Percentiles rank a stretch among this genome's conserved stretches.
Conservation (phyloP, 139 green algal genomes). For the Asterochloris sp. region DNA sequence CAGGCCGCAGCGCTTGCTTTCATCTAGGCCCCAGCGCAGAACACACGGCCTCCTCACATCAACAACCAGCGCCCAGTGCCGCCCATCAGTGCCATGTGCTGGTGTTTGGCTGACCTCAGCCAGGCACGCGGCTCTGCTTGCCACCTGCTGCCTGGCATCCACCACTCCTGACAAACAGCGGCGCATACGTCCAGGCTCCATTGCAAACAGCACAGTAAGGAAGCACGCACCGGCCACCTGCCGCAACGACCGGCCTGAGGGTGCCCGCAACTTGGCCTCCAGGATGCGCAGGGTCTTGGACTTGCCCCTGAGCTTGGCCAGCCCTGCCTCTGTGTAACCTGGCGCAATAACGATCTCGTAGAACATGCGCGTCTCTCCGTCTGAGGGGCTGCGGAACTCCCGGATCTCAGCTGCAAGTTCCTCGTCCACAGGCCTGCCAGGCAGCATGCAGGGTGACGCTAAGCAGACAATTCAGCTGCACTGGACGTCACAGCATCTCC, state of each 20-base stretch:
- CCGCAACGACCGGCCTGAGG: constrained; percentile 64
- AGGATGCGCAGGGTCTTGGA: constrained; percentile 97
- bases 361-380: constrained; percentile 98
- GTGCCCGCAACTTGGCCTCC: constrained; percentile 78
- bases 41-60: no score
- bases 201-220: not conserved
- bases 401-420: constrained; percentile 88
- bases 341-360: constrained; percentile 99
- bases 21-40: no score
- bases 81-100: no score
- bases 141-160: no score
- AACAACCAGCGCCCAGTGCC: no score
- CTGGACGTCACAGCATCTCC: no score
- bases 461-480: not conserved
- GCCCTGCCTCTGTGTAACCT: constrained; percentile 87
- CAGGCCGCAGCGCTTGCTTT: no score
- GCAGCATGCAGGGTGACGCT: not conserved
- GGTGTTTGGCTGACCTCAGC: no score
- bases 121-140: no score
- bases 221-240: constrained; percentile 64
- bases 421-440: constrained; percentile 61
- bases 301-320: constrained; percentile 96
- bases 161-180: no score
- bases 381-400: constrained; percentile 89
- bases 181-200: not conserved